A percentile compares a stretch with the other conserved stretches of the same genome.
Evolutionary conservation across 1,284 basidiomycete genomes (phyloP).

Genomic region (Anthracocystis walkeri): DNA sequence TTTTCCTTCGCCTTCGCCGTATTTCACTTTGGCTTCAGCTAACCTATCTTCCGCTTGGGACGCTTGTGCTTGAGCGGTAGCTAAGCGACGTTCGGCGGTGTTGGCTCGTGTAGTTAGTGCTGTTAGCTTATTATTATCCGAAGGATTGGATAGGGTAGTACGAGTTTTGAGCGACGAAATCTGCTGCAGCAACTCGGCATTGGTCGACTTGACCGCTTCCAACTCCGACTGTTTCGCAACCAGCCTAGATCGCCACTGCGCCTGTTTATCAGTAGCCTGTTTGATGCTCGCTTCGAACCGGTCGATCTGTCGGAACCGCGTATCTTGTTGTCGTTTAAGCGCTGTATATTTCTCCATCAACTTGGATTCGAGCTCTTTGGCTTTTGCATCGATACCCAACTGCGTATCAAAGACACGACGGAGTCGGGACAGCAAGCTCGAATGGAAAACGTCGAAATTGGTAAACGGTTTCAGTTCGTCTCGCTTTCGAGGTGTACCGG

Average conservation of each 20-base stretch:
- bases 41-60: constrained; percentile 84
- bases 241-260: constrained; percentile 86
- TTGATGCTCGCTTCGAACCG: constrained; percentile 90
- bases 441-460: constrained; percentile 93
- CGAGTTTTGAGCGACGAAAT: constrained; percentile 76
- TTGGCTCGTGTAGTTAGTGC: constrained; percentile 58
- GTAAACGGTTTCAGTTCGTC: constrained; percentile 87
- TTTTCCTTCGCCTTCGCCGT: constrained; percentile 57
- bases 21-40: constrained; percentile 78
- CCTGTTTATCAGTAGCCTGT: constrained; percentile 83
- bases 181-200: constrained; percentile 81
- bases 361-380: constrained; percentile 81
- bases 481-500: constrained; percentile 68
- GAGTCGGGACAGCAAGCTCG: constrained; percentile 88
- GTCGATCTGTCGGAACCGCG: constrained; percentile 90
- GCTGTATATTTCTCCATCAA: constrained; percentile 79
- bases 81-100: constrained; percentile 78
- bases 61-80: constrained; percentile 84
- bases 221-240: constrained; percentile 87
- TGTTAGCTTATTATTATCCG: constrained; percentile 57
- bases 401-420: constrained; percentile 86
- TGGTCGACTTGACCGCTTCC: constrained; percentile 75
- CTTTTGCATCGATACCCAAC: constrained; percentile 84
- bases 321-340: constrained; percentile 87
- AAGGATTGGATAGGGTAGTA: constrained; percentile 43